Conservation (phyloP, 176 grass and related monocot genomes). For the Chloris gayana region DNA sequence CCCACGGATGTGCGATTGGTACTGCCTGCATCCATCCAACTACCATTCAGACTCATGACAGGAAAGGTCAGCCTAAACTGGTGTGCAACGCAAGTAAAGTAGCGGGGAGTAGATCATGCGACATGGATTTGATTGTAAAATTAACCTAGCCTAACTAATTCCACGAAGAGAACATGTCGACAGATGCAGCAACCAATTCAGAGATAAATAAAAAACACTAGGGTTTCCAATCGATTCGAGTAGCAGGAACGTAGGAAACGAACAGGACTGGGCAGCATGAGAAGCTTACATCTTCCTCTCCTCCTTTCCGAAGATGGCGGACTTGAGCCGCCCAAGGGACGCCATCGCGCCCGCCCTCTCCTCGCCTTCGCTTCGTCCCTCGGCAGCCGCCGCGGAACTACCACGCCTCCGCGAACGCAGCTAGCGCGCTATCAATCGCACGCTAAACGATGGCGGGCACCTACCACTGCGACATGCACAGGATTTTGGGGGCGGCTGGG, state of each 20-base stretch:
- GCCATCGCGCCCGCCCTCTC: constrained; percentile 44
- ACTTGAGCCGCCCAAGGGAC: constrained; percentile 69
- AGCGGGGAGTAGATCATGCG: not conserved
- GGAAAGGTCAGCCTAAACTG: not conserved
- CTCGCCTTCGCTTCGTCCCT: not conserved
- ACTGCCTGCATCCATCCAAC: constrained; percentile 66
- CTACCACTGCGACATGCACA: not conserved
- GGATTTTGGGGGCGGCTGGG: not conserved
- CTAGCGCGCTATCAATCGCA: not conserved
- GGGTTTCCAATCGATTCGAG: not conserved
- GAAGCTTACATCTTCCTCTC: constrained; percentile 65
- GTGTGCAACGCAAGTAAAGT: not conserved
- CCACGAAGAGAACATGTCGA: not conserved
- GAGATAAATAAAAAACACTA: not conserved
- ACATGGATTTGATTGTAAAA: not conserved
- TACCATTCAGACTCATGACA: constrained; percentile 5
- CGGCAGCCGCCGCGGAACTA: not conserved
- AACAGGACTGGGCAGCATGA: not conserved
- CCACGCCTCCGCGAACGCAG: not conserved
- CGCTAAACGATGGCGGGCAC: not conserved
- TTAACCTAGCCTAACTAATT: not conserved
- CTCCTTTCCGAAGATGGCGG: constrained; percentile 65
- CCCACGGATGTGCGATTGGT: constrained; percentile 80
- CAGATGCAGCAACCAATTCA: not conserved
- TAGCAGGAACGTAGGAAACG: not conserved